These are phyloP conservation scores for Malus hybrid DNA, from an alignment of 331 rosid genomes.

Conservation along the genomic window DNA sequence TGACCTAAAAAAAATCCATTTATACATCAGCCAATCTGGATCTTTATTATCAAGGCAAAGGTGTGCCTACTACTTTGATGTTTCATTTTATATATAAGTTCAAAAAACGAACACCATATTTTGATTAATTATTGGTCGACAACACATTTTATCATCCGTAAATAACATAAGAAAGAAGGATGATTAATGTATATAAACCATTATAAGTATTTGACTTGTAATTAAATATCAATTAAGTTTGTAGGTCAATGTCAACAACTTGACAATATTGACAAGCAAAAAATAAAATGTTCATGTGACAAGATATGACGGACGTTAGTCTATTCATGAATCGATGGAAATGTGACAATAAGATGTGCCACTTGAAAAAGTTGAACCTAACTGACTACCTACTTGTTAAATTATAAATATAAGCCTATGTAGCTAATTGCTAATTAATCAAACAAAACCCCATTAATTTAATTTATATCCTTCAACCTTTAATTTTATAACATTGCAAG, in stretches of 20 bases:
- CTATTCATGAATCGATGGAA: neutral
- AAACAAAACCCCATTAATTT: too few relatives aligned
- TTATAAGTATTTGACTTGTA: slow-evolving; percentile 14
- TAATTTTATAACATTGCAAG: neutral
- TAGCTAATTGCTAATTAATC: too few relatives aligned
- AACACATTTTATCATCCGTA: neutral
- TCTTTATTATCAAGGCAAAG: neutral
- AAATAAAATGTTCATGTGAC: slow-evolving; percentile 10
- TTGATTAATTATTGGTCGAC: neutral
- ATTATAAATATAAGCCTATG: too few relatives aligned
- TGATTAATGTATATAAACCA: neutral
- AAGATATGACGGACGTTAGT: slow-evolving; percentile 9
- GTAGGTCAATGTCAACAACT: slow-evolving; percentile 14
- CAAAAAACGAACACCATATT: neutral
- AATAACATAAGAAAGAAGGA: neutral
- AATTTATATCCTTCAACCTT: neutral
- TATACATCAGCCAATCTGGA: neutral
- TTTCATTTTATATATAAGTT: neutral
- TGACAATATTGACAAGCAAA: slow-evolving; percentile 8
- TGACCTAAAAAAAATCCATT: too few relatives aligned
- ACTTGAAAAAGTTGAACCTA: neutral
- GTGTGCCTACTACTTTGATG: neutral
- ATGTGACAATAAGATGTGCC: slow-evolving; percentile 4
- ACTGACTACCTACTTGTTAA: neutral
- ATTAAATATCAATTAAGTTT: slow-evolving; percentile 4